A percentile compares a stretch with the other conserved stretches of the same genome.
phyloP scores from a whole-genome alignment of 495 filamentous ascomycete genomes.

The Trichocladium antarcticum region DNA sequence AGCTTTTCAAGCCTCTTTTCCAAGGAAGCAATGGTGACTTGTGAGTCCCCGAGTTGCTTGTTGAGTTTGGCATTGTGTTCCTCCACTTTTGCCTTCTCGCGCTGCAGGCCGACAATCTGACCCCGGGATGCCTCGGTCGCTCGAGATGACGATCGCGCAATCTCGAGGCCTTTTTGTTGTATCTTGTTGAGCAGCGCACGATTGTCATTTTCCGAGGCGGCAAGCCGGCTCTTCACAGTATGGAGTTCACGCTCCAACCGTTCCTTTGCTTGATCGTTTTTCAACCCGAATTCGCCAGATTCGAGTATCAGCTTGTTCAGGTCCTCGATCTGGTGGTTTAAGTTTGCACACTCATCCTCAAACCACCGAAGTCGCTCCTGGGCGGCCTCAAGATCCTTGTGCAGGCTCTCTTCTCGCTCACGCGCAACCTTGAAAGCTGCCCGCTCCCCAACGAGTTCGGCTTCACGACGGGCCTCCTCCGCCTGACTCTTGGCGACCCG shows the following conservation, averaged over 20 bases:
- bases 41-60: constrained; percentile 79
- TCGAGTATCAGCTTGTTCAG: constrained; percentile 75
- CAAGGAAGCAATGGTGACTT: constrained; percentile 69
- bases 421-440: constrained; percentile 65
- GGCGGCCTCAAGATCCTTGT: constrained; percentile 66
- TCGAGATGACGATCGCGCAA: constrained; percentile 77
- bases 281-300: constrained; percentile 73
- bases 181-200: constrained; percentile 90
- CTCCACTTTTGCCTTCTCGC: constrained; percentile 74
- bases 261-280: constrained; percentile 87
- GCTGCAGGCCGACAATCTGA: constrained; percentile 63
- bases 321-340: constrained; percentile 66
- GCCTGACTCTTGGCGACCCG: constrained; percentile 70
- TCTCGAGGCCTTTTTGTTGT: constrained; percentile 95
- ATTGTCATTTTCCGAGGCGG: constrained; percentile 95
- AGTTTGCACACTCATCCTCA: constrained; percentile 61
- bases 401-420: constrained; percentile 68
- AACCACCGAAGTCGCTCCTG: constrained; percentile 58
- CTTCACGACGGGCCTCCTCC: constrained; percentile 73
- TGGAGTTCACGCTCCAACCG: constrained; percentile 85
- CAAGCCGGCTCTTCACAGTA: constrained; percentile 79
- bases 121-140: constrained; percentile 75
- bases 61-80: constrained; percentile 71
- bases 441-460: constrained; percentile 70
- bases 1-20: constrained; percentile 97